A percentile compares a stretch with the other conserved stretches of the same genome.
Conservation (phyloP, 495 filamentous ascomycete species). For the Cudoniella acicularis region DNA sequence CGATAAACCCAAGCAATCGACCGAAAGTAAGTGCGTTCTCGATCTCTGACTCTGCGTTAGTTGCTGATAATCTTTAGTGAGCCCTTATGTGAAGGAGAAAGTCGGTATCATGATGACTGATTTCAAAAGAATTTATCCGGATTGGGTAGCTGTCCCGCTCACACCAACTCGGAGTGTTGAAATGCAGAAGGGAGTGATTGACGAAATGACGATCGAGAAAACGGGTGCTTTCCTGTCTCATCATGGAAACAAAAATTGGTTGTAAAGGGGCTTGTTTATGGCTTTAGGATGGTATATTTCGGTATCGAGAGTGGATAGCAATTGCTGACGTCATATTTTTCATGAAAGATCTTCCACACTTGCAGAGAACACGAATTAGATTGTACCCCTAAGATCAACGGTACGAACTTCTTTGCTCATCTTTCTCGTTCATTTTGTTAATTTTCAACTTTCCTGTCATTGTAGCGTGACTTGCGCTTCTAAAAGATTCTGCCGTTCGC, state of each 20-base stretch:
- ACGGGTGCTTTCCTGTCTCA: slow-evolving; percentile 54
- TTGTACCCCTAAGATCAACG: too few relatives aligned
- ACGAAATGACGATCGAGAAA: slow-evolving; percentile 44
- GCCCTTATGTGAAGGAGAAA: slow-evolving; percentile 33
- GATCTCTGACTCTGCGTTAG: neutral
- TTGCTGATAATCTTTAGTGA: slow-evolving; percentile 29
- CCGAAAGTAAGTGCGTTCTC: neutral
- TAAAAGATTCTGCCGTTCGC: too few relatives aligned
- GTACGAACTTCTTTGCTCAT: too few relatives aligned
- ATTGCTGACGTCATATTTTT: too few relatives aligned
- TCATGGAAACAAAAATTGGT: slow-evolving; percentile 49
- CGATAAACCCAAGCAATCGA: slow-evolving; percentile 21
- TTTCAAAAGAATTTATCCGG: slow-evolving; percentile 41
- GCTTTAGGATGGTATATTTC: too few relatives aligned
- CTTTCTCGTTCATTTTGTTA: too few relatives aligned
- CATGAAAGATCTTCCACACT: too few relatives aligned
- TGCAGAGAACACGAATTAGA: too few relatives aligned
- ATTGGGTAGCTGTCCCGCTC: slow-evolving; percentile 41
- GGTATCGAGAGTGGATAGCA: too few relatives aligned
- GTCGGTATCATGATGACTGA: slow-evolving; percentile 29
- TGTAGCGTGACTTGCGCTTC: too few relatives aligned
- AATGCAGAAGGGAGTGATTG: slow-evolving; percentile 32
- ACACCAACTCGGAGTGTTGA: slow-evolving; percentile 40
- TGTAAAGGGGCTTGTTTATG: slow-evolving; percentile 25
- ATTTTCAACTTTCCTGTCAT: too few relatives aligned